A percentile compares a stretch with the other conserved stretches of the same genome.
These are phyloP conservation scores for Tillandsia fasciculata DNA, from an alignment of 176 grass and related monocot species.

Conservation along the genomic window DNA sequence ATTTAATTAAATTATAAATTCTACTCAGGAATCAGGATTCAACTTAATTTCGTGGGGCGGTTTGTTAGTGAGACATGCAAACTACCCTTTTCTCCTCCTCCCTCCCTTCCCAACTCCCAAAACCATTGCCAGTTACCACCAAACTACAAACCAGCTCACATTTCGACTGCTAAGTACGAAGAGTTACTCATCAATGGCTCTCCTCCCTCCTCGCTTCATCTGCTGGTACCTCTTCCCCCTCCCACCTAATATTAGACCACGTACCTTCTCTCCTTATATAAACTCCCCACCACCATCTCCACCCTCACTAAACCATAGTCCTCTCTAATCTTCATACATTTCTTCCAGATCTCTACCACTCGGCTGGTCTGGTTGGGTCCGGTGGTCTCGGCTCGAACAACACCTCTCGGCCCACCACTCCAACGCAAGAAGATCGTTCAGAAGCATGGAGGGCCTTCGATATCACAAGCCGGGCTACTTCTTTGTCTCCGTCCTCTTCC, in stretches of 20 bases:
- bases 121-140: no score
- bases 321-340: neutral
- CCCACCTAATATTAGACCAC: neutral
- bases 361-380: neutral
- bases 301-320: neutral
- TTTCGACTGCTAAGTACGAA: no score
- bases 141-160: no score
- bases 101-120: no score
- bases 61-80: no score
- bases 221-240: neutral
- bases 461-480: neutral
- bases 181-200: neutral
- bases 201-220: conserved; percentile 7
- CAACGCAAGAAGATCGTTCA: neutral
- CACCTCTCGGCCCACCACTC: neutral
- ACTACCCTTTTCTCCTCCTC: no score
- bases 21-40: no score
- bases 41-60: no score
- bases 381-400: neutral
- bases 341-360: neutral
- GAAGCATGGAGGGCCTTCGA: neutral
- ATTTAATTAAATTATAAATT: no score
- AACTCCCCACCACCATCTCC: neutral
- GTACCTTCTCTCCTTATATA: conserved; percentile 5
- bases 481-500: conserved; percentile 17